Conservation (phyloP, 257 asterid genomes). For the Scutellaria baicalensis region DNA sequence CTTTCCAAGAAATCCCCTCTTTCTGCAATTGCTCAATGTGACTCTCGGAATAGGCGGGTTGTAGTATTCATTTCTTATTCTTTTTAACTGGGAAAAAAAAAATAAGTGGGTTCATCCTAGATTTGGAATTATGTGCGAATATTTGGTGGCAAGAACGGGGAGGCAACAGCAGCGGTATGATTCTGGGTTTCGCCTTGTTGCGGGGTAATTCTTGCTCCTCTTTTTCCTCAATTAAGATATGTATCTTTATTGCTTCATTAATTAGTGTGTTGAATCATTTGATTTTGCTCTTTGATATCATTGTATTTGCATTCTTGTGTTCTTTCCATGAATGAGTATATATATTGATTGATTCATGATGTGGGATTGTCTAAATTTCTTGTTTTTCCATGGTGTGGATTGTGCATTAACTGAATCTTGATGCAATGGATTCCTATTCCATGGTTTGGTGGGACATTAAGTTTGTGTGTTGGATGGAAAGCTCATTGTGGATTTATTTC, state of each 20-base stretch:
- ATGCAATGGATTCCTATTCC: neutral
- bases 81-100: neutral
- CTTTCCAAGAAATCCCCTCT: neutral
- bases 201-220: constrained; percentile 23
- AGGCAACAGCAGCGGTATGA: constrained; percentile 40
- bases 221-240: neutral
- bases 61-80: neutral
- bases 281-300: neutral
- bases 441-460: neutral
- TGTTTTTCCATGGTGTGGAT: neutral
- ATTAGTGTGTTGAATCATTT: neutral
- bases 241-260: neutral
- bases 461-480: neutral
- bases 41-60: neutral
- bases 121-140: constrained; percentile 19
- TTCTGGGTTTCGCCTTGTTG: constrained; percentile 35
- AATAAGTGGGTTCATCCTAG: neutral
- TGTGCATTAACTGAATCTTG: neutral
- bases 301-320: neutral
- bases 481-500: neutral
- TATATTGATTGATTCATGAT: neutral
- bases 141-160: constrained; percentile 39
- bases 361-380: neutral
- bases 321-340: too few relatives aligned
- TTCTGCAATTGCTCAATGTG: neutral